Percentiles rank a stretch among this genome's conserved stretches.
These are phyloP conservation scores for Chaetomiaceae sp. DNA, from an alignment of 2,329 filamentous ascomycete genomes.

Conservation along the genomic window DNA sequence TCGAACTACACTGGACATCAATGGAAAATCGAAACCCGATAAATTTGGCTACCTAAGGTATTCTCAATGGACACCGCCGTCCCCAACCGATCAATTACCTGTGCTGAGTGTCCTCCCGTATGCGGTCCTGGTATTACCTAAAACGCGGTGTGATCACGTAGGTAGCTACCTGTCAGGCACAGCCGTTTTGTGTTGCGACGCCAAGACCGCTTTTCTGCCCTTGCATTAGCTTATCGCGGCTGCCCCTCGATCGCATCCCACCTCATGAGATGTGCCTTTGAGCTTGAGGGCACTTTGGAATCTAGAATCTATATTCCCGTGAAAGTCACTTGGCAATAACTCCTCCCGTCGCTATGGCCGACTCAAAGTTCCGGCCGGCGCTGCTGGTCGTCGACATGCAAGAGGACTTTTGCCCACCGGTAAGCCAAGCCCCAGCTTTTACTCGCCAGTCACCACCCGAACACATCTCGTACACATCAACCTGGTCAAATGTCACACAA, in stretches of 20 bases:
- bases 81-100: too few species aligned
- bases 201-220: conserved; percentile 1
- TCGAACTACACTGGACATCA: too few species aligned
- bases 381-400: conserved; percentile 81
- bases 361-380: conserved; percentile 42
- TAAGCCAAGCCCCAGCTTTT: conserved; percentile 47
- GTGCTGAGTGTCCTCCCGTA: too few species aligned
- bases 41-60: too few species aligned
- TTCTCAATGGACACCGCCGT: too few species aligned
- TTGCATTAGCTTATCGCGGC: conserved; percentile 15
- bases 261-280: too few species aligned
- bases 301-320: too few species aligned
- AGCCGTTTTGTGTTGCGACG: neutral
- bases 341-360: conserved; percentile 13
- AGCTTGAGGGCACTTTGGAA: too few species aligned
- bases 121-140: neutral
- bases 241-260: conserved; percentile 5
- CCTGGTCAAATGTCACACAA: neutral
- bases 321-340: too few species aligned
- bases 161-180: neutral
- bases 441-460: too few species aligned
- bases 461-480: neutral
- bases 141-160: neutral
- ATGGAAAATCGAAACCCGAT: too few species aligned
- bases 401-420: conserved; percentile 90